Conservation (phyloP, 495 filamentous ascomycete genomes). For the Penicillium flavigenum region DNA sequence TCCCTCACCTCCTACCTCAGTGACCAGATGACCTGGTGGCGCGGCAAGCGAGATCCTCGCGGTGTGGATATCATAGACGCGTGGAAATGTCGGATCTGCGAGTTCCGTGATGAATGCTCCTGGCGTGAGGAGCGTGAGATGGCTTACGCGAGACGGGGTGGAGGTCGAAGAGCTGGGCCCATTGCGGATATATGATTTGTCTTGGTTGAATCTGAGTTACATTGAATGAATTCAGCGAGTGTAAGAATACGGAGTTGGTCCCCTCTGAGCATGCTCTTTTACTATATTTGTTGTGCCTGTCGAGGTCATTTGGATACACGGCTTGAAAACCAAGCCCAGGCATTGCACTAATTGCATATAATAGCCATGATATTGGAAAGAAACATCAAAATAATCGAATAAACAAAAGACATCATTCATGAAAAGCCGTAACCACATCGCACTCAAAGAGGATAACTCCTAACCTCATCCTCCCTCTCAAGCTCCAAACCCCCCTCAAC, state of each 20-base stretch:
- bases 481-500: slow-evolving; percentile 58
- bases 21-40: slow-evolving; percentile 83
- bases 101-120: slow-evolving; percentile 59
- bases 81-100: slow-evolving; percentile 77
- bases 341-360: too few relatives aligned
- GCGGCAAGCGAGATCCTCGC: slow-evolving; percentile 68
- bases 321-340: too few relatives aligned
- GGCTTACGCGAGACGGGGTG: slow-evolving; percentile 37
- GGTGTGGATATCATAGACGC: slow-evolving; percentile 88
- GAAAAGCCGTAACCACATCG: too few relatives aligned
- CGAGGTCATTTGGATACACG: not conserved
- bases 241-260: slow-evolving; percentile 4
- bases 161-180: slow-evolving; percentile 15
- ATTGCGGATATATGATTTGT: slow-evolving; percentile 17
- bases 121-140: slow-evolving; percentile 61
- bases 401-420: not conserved
- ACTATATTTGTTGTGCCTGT: not conserved
- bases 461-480: slow-evolving; percentile 59
- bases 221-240: not conserved
- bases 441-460: slow-evolving; percentile 47
- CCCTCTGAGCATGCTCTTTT: not conserved
- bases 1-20: slow-evolving; percentile 62
- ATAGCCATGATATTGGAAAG: not conserved
- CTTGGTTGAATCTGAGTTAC: not conserved
- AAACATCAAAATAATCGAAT: not conserved